Conservation (phyloP, 768 basidiomycete genomes). For the Kwoniella botswanensis region DNA sequence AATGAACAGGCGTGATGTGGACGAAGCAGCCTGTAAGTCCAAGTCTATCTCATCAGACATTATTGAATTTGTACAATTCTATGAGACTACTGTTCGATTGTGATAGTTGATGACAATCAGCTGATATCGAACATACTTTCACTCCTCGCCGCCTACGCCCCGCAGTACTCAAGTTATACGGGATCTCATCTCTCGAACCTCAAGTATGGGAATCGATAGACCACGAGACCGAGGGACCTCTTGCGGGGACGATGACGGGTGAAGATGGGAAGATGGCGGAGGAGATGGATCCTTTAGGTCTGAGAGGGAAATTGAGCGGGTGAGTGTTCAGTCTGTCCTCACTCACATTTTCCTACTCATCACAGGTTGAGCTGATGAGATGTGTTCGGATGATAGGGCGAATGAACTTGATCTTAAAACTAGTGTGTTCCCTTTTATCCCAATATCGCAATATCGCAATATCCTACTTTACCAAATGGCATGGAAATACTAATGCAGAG, state of each 20-base stretch:
- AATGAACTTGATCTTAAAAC: constrained; percentile 74
- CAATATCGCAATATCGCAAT: background rate
- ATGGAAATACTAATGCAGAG: background rate
- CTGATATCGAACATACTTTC: no score
- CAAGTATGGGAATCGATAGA: constrained; percentile 90
- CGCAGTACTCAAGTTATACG: constrained; percentile 80
- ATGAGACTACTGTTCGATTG: background rate
- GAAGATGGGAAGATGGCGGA: constrained; percentile 65
- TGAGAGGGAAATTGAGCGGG: constrained; percentile 61
- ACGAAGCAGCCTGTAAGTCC: constrained; percentile 46
- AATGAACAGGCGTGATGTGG: constrained; percentile 46
- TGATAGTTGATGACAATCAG: background rate
- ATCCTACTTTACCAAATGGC: background rate
- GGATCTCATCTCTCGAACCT: constrained; percentile 76
- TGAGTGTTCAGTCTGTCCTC: constrained; percentile 49
- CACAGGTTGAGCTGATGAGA: background rate
- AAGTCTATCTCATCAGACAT: no score
- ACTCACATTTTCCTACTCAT: constrained; percentile 16
- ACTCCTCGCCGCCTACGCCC: no score
- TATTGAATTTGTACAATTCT: background rate
- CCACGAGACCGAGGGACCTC: constrained; percentile 77
- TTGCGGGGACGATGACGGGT: constrained; percentile 63
- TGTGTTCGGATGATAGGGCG: constrained; percentile 55
- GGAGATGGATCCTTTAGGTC: constrained; percentile 65
- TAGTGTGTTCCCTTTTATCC: constrained; percentile 24